Percentiles rank a stretch among this genome's conserved stretches.
Conservation (phyloP, 495 filamentous ascomycete species). For the Entonaema liquescens region DNA sequence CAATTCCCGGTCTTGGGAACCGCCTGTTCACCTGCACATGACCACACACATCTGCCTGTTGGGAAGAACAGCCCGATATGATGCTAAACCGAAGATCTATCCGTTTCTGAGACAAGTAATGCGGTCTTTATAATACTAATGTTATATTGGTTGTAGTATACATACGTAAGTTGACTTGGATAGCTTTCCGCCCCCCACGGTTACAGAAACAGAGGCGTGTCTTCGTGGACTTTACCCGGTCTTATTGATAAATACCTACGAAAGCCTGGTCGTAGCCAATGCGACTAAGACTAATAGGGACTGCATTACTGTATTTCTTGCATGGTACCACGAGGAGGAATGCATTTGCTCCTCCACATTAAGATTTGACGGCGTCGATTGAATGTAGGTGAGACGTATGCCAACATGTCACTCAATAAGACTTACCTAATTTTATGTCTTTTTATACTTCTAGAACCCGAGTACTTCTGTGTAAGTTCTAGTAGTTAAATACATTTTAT, state of each 20-base stretch:
- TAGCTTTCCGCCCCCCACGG: slow-evolving; percentile 2
- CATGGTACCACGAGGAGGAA: slow-evolving; percentile 21
- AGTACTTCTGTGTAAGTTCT: background rate
- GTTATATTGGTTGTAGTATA: background rate
- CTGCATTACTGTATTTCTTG: slow-evolving; percentile 1
- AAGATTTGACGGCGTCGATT: slow-evolving; percentile 4
- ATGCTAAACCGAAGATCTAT: slow-evolving; percentile 25
- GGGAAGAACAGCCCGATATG: slow-evolving; percentile 32
- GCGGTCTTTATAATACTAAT: slow-evolving; percentile 13
- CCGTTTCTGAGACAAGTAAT: background rate
- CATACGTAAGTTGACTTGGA: background rate
- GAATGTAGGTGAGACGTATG: background rate
- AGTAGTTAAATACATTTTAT: background rate
- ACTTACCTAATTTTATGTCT: background rate
- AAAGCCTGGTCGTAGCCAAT: slow-evolving; percentile 12
- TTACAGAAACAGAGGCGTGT: slow-evolving; percentile 28
- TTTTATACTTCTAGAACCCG: background rate
- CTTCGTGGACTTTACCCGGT: slow-evolving; percentile 34
- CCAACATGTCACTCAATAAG: background rate
- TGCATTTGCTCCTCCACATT: slow-evolving; percentile 6
- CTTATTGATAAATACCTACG: slow-evolving; percentile 18
- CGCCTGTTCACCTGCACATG: slow-evolving; percentile 34
- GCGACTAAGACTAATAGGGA: slow-evolving; percentile 8
- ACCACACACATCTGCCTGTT: slow-evolving; percentile 29
- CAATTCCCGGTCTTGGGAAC: slow-evolving; percentile 36